Evolutionary conservation across 1,284 basidiomycete genomes (phyloP).

Genomic region (Porogramme epimiltina): DNA sequence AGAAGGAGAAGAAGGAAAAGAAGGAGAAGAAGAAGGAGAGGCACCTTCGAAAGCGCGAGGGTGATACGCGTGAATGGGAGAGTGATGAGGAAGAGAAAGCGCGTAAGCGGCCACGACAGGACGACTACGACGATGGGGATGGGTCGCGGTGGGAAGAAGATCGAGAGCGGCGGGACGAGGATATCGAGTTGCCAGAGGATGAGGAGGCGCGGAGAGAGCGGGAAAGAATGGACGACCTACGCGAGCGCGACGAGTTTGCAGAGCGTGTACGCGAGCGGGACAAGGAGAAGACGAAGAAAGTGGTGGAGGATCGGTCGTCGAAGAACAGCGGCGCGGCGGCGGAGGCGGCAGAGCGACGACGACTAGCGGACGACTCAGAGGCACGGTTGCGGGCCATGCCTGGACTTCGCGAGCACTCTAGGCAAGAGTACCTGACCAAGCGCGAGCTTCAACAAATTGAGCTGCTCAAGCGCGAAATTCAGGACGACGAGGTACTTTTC

Average conservation of each 20-base stretch:
- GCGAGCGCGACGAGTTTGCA: constrained; percentile 92
- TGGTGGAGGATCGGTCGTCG: constrained; percentile 92
- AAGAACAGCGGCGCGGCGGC: constrained; percentile 72
- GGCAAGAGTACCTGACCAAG: constrained; percentile 95
- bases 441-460: constrained; percentile 97
- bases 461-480: constrained; percentile 88
- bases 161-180: constrained; percentile 39
- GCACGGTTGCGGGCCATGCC: constrained; percentile 83
- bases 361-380: constrained; percentile 83
- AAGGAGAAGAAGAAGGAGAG: constrained; percentile 65
- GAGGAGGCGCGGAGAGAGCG: constrained; percentile 73
- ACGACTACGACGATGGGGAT: constrained; percentile 36
- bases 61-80: constrained; percentile 81
- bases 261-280: constrained; percentile 86
- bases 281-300: constrained; percentile 82
- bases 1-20: constrained; percentile 41
- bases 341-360: constrained; percentile 81
- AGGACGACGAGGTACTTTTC: constrained; percentile 90
- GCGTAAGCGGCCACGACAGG: constrained; percentile 61
- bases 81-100: constrained; percentile 84
- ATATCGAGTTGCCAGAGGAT: constrained; percentile 61
- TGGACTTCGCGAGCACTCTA: constrained; percentile 80
- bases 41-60: constrained; percentile 78
- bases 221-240: constrained; percentile 78
- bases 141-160: constrained; percentile 11